Percentiles rank a stretch among this genome's conserved stretches.
These are phyloP conservation scores for Fusarium irregulare DNA, from an alignment of 2,329 filamentous ascomycete species.

Conservation along the genomic window DNA sequence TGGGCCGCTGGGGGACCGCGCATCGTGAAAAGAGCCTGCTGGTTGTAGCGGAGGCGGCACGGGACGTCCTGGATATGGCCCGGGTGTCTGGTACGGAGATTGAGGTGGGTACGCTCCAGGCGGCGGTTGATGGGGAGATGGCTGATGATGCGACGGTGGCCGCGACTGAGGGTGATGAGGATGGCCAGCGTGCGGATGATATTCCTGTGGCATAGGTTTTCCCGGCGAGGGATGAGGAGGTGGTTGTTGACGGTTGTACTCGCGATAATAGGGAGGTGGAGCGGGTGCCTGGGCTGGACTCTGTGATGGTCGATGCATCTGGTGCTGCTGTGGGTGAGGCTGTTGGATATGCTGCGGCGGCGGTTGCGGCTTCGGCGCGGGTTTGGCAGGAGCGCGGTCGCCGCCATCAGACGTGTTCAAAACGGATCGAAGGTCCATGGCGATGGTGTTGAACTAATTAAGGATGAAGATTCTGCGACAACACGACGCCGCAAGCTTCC, in stretches of 20 bases:
- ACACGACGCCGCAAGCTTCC: constrained; percentile 27
- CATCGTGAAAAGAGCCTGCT: constrained; percentile 57
- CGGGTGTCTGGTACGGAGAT: constrained; percentile 54
- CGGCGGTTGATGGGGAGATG: constrained; percentile 45
- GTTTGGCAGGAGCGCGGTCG: constrained; percentile 52
- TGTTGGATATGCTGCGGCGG: constrained; percentile 50
- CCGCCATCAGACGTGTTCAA: constrained; percentile 64
- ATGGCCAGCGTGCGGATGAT: constrained; percentile 48
- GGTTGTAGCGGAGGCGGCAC: constrained; percentile 61
- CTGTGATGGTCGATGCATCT: constrained; percentile 58
- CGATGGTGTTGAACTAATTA: not conserved
- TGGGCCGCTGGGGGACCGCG: constrained; percentile 62
- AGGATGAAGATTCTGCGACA: constrained; percentile 30
- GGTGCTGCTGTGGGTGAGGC: constrained; percentile 52
- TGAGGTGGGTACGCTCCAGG: constrained; percentile 53
- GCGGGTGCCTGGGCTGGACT: constrained; percentile 48
- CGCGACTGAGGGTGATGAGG: constrained; percentile 49
- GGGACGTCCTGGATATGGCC: constrained; percentile 57
- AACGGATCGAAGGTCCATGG: constrained; percentile 66
- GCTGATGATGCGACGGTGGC: constrained; percentile 50
- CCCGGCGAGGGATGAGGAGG: constrained; percentile 64
- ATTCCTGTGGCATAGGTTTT: constrained; percentile 60
- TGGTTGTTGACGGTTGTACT: constrained; percentile 57
- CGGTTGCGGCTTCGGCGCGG: constrained; percentile 50
- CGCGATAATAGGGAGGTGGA: constrained; percentile 59